Base-by-base conservation (phyloP, 1,139 yeast genomes). In the Yamadazyma dendronema region DNA sequence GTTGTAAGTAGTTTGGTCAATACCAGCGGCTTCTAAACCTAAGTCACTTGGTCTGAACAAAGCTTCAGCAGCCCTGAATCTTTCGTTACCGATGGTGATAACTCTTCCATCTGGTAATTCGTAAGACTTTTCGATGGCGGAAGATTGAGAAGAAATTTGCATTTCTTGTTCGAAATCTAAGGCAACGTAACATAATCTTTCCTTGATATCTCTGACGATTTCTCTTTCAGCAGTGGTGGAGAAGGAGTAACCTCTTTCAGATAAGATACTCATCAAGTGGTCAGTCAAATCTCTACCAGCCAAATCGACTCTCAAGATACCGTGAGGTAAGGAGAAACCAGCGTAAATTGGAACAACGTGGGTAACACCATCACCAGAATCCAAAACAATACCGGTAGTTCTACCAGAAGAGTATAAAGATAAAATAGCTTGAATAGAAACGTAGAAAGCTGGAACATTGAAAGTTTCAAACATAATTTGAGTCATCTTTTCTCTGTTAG, bases 61-160 rank as follows among this genome's bases (percentile, higher is more conserved):
- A 59, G 97, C 97, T 79, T 92, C 98, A 71, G 98, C 95, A 56
- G 97, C 95, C 81, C 97, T 90, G 84, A 92, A 92, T 81, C 98
- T 89, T 81, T 92, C 98, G 77, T 92, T 92, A 77, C 98, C 98
- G 62, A 92, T 90, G 65, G 97, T 92, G 70, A 92, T 90, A 62
- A 92, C 98, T 79, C 90, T 96, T 62, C 98, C 98, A 75, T 92
- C 98, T 63, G 98, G 98, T 67, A 92, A 85, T 80, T 92, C 98
- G 76, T 92, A 92, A 58, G 96, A 87, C 79, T 92, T 92, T 80
- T 92, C 98, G 65, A 92, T 87, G 53, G 96, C 89, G 50, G 97
- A 88, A 43, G 97, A 87, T 81, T 90, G 97, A 58, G 97, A 85
- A 54, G 97, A 95, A 59, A 97, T 90, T 83, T 92, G 97, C 81